Conservation (phyloP, 768 basidiomycete genomes). For the Gloeopeniophorella convolvens region DNA sequence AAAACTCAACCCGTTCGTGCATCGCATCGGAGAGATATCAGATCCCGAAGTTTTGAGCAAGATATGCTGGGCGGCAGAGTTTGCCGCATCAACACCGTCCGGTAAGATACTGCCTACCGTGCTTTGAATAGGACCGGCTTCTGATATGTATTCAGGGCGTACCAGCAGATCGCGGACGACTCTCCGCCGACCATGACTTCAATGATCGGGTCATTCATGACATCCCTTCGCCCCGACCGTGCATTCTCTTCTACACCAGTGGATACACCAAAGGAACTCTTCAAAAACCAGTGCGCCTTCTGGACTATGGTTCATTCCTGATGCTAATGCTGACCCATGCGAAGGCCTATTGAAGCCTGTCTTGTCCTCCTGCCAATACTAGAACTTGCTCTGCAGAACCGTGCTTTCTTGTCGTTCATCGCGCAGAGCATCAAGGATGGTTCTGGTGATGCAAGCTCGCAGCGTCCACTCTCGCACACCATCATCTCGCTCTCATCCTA, state of each 20-base stretch:
- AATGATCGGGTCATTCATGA: constrained; percentile 46
- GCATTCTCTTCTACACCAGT: constrained; percentile 41
- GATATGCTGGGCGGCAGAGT: constrained; percentile 51
- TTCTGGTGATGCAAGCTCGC: constrained; percentile 22
- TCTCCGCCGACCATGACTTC: constrained; percentile 41
- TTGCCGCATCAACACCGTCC: constrained; percentile 43
- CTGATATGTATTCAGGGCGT: constrained; percentile 35
- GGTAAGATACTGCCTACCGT: constrained; percentile 32
- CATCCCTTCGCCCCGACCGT: constrained; percentile 48
- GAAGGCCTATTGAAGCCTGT: constrained; percentile 58
- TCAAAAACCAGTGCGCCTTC: constrained; percentile 46
- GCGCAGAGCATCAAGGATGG: constrained; percentile 31
- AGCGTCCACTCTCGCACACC: constrained; percentile 38
- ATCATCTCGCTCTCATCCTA: constrained; percentile 58
- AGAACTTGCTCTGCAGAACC: constrained; percentile 51
- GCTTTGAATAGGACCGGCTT: background rate
- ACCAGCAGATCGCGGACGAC: constrained; percentile 51
- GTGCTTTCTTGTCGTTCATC: constrained; percentile 42
- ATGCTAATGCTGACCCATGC: background rate
- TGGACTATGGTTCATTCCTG: background rate
- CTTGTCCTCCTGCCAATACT: constrained; percentile 54
- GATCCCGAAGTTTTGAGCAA: constrained; percentile 50
- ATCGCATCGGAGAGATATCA: constrained; percentile 39
- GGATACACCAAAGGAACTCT: constrained; percentile 45
- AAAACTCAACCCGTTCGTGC: constrained; percentile 60